These are phyloP conservation scores for Coprinopsis marcescibilis DNA, from an alignment of 768 basidiomycete species.

Conservation along the genomic window DNA sequence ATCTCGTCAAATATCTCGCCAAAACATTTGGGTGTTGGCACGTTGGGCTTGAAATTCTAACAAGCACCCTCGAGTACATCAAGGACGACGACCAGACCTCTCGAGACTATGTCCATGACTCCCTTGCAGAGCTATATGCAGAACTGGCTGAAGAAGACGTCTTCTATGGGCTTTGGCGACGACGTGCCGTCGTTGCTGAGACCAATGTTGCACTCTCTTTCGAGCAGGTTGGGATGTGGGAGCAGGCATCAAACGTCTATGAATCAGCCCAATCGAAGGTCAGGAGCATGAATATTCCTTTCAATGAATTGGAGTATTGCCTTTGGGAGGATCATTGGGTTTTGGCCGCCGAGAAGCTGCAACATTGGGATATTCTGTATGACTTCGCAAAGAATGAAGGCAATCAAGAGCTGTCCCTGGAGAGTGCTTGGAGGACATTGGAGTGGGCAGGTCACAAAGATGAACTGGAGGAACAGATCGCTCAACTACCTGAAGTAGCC, in stretches of 20 bases:
- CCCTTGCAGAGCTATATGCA: slow-evolving; percentile 91
- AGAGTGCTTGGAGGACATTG: slow-evolving; percentile 90
- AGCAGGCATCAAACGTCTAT: slow-evolving; percentile 81
- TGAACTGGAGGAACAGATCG: slow-evolving; percentile 74
- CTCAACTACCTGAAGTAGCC: slow-evolving; percentile 73
- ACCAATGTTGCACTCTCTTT: slow-evolving; percentile 85
- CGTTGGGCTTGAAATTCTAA: slow-evolving; percentile 79
- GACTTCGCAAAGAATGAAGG: slow-evolving; percentile 86
- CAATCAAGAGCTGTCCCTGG: slow-evolving; percentile 88
- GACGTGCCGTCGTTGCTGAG: slow-evolving; percentile 81
- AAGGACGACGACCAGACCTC: slow-evolving; percentile 77
- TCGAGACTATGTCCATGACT: slow-evolving; percentile 81
- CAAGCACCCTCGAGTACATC: slow-evolving; percentile 68
- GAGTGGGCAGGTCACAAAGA: slow-evolving; percentile 88
- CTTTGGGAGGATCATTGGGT: slow-evolving; percentile 99
- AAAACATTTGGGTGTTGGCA: slow-evolving; percentile 98
- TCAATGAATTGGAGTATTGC: slow-evolving; percentile 92
- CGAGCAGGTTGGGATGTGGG: slow-evolving; percentile 98
- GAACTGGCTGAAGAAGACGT: slow-evolving; percentile 95
- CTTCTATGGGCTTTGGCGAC: slow-evolving; percentile 94
- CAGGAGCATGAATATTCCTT: slow-evolving; percentile 74
- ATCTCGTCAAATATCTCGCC: slow-evolving; percentile 92
- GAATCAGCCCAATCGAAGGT: slow-evolving; percentile 87
- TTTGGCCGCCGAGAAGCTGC: slow-evolving; percentile 88
- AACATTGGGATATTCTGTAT: slow-evolving; percentile 94